Base-by-base conservation (phyloP, 1,284 basidiomycete species). In the Termitomyces sp. region DNA sequence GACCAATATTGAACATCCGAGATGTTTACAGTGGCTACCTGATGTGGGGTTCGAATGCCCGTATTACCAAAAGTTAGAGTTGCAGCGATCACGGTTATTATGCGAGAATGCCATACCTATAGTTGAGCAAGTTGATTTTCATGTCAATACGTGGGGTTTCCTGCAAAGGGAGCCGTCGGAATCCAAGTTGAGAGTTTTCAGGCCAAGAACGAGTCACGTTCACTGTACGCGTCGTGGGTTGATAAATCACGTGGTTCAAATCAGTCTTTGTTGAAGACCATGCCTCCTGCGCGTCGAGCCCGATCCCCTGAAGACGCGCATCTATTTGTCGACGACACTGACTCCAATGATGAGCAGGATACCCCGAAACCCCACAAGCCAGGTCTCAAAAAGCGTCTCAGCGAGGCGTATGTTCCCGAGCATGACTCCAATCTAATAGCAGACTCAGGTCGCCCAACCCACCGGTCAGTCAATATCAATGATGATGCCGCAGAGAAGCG, bases 401-500 rank as follows among this genome's bases (percentile, higher is more conserved):
- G 84, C 68, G 83, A 84, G 65, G 70, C 69, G 31, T 72, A 77
- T 62, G 61, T 65, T 36, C 68, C 68, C 17, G 78, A 78, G 46
- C 68, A 74, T 42, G 82, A 86, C 58, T 73, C 68, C 34, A 80
- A 76, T 62, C 80, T 81, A 63, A 68, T 67, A 8, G 73, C 75
- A 44, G 80, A 81, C 57, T 62, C 69, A 41, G 73, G 70, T 46
- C 80, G 82, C 56, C 67, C 68, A 33, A 80, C 80, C 15, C 67
- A 81, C 57, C 79, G 78, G 62, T 70, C 80, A 10, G 83, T 86
- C 45, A 87, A 83, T 60, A 81, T 90, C 58, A 91, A 91, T 66
- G 89, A 91, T 63, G 88, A 91, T 68, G 80, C 80, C 4, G 88
- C 88, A 0, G 88, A 91, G 75, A 90, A 89, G 66, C 77, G 89